Evolutionary conservation across 257 asterid species (phyloP), one percentile per base, ranked within the genome.

Genomic region (Ilex asprella): DNA sequence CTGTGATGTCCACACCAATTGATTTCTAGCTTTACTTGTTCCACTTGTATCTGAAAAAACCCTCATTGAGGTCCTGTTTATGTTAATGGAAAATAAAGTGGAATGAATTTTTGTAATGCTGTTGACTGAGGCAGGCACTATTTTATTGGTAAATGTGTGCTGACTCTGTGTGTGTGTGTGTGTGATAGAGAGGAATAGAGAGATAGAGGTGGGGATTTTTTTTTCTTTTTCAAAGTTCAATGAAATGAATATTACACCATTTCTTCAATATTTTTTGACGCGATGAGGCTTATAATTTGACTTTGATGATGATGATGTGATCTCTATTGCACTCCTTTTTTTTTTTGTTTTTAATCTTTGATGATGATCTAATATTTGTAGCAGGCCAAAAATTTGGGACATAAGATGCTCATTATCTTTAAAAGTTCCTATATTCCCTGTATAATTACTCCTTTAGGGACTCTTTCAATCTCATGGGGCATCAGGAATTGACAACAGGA

Each of bases 371-470:
- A 21, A 21, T 21, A 0, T 21, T 21, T 21, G 27, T 21, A 21
- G 27, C 27, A 35, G 41, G 8, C 8, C 41, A 35, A 35, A 3
- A 4, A 35, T 35, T 35, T 3, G 7, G 41, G 30, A 30, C 32
- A 29, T 5, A 53, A 67, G 74, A 67, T 67, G 72, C 74, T 61
- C 66, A 69, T 60, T 52, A 32, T 63, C 74, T 71, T 66, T 58
- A 67, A 66, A 61, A 65, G 54, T 41, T 16, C 52, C 59, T 46
- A 46, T 54, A 13, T 10, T 21, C 27, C 7, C 7, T 12, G 58
- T 30, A 21, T 54, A 43, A 30, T 30, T 61, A 54, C 50, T 61
- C 31, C 39, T 69, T 55, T 65, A 41, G 30, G 27, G 7, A 51
- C 46, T 16, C 14, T 62, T 41, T 63, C 8, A 27, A 58, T 32